A percentile compares a stretch with the other conserved stretches of the same genome.
These are phyloP conservation scores for Yarrowia sp. DNA, from an alignment of 805 yeast genomes.

Conservation along the genomic window DNA sequence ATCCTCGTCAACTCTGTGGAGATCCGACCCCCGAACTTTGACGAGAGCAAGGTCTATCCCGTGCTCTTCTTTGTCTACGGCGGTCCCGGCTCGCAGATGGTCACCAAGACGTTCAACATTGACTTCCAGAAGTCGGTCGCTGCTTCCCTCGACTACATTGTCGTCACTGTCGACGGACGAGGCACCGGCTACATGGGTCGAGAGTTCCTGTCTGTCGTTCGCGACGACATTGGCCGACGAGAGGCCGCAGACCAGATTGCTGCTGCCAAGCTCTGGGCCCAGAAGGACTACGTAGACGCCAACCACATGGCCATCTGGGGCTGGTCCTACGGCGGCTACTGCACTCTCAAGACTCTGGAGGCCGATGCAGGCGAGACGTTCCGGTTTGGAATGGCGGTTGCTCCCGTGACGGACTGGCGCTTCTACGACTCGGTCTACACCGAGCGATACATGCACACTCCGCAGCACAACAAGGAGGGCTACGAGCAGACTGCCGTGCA, in stretches of 20 bases:
- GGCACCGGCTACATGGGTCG: conserved; percentile 93
- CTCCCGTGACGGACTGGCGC: conserved; percentile 95
- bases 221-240: conserved; percentile 75
- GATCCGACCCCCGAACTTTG: conserved; percentile 72
- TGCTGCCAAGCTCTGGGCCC: conserved; percentile 73
- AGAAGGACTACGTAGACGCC: conserved; percentile 61
- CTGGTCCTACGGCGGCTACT: conserved; percentile 96
- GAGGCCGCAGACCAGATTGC: conserved; percentile 85
- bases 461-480: conserved; percentile 61
- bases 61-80: conserved; percentile 88
- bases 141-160: conserved; percentile 74
- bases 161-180: conserved; percentile 94
- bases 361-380: conserved; percentile 71
- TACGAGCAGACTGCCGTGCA: conserved; percentile 58
- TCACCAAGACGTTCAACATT: conserved; percentile 57
- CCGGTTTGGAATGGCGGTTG: conserved; percentile 90
- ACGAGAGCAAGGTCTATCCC: conserved; percentile 64
- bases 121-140: conserved; percentile 75
- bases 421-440: conserved; percentile 91
- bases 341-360: conserved; percentile 87
- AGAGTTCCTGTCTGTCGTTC: conserved; percentile 70
- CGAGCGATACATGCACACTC: conserved; percentile 89
- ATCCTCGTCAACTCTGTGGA: conserved; percentile 60
- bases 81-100: conserved; percentile 92
- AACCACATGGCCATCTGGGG: conserved; percentile 87